These are phyloP conservation scores for Saccharomyces pastorianus DNA, from an alignment of 1,139 yeast genomes.

Conservation along the genomic window DNA sequence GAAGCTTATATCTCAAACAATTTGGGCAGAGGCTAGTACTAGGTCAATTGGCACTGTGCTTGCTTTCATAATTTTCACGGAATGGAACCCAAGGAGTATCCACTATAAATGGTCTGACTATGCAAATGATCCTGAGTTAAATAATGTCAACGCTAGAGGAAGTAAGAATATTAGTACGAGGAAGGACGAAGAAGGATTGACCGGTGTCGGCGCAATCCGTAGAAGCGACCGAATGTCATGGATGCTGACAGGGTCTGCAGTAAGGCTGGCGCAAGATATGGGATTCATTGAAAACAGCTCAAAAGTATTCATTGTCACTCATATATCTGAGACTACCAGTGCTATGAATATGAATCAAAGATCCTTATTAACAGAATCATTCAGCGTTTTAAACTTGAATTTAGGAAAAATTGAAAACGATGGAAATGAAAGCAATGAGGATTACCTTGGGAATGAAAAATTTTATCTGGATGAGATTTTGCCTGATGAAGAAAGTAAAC, in stretches of 20 bases:
- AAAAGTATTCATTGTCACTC: slow-evolving; percentile 73
- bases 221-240: slow-evolving; percentile 87
- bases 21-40: slow-evolving; percentile 92
- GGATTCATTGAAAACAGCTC: slow-evolving; percentile 69
- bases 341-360: slow-evolving; percentile 65
- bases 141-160: slow-evolving; percentile 12
- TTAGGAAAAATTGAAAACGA: slow-evolving; percentile 30
- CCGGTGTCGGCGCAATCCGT: slow-evolving; percentile 79
- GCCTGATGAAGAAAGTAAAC: slow-evolving; percentile 27
- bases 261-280: slow-evolving; percentile 80
- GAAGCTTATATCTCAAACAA: slow-evolving; percentile 71
- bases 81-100: slow-evolving; percentile 92
- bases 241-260: slow-evolving; percentile 86
- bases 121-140: slow-evolving; percentile 42
- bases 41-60: slow-evolving; percentile 79
- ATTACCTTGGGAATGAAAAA: slow-evolving; percentile 36
- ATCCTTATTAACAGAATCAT: slow-evolving; percentile 59
- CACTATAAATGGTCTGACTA: slow-evolving; percentile 86
- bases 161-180: slow-evolving; percentile 5
- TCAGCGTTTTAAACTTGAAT: slow-evolving; percentile 47
- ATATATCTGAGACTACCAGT: slow-evolving; percentile 69
- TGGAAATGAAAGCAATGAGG: slow-evolving; percentile 33
- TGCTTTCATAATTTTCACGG: slow-evolving; percentile 80
- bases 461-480: slow-evolving; percentile 21
- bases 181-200: slow-evolving; percentile 42